Evolutionary conservation across 2,329 filamentous ascomycete genomes (phyloP), one percentile per base, ranked within the genome.

Genomic region (Monilinia polystroma): DNA sequence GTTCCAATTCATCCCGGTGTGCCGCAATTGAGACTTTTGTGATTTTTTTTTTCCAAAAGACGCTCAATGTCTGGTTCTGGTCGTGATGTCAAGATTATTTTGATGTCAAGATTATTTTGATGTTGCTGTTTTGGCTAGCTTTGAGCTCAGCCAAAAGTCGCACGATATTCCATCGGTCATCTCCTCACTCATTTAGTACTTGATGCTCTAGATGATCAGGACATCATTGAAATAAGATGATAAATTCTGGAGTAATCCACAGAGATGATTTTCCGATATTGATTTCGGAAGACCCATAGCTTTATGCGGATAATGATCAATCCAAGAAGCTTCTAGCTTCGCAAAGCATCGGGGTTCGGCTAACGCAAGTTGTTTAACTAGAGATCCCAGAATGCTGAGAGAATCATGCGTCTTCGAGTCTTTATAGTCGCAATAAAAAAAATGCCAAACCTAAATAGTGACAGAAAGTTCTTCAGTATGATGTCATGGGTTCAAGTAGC

Each of bases 81-180:
- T 29, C 68, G 29, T 11, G 63, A 66, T 5, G 68, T 67, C 43
- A 70, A 43, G 26, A 70, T 43, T 20, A 43, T 38, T 51, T 71
- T 71, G 20, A 70, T 68, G 29, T 57, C 43, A 70, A 43, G 26
- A 70, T 43, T 20, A 43, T 38, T 51, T 71, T 71, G 20, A 70
- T 68, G 29, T 57, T 65, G 23, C 68, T 54, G 29, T 66, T 20
- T 16, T 54, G 26, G 5, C 12, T 16, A 8, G 59, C 47, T 41
- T 49, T 70, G 23, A 70, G 56, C 23, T 7, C 55, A 14, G 68
- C 55, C 3, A 71, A 35, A 11, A 63, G 49, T 52, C 60, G 43
- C 1, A 65, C 26, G 49, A 63, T 62, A 20, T 41, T 45, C 6
- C 54, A 58, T 60, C 57, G n/a, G 4, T 26, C 18, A 32, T 54